Evolutionary conservation across 768 basidiomycete species (phyloP).

Genomic region (Trametes cingulata): DNA sequence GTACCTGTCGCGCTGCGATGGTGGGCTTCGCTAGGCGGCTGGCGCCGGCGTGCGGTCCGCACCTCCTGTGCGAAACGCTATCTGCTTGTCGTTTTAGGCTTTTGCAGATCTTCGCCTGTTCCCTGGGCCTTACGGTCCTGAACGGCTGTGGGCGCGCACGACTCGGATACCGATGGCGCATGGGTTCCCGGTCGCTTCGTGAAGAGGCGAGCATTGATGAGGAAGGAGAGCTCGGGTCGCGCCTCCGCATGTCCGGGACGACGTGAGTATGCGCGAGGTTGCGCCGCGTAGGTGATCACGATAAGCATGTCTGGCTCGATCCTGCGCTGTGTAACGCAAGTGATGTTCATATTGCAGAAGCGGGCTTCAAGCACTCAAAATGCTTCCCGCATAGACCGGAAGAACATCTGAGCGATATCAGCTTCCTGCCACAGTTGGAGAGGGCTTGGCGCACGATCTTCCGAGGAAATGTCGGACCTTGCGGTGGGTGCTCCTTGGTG

Average conservation of each 20-base stretch:
- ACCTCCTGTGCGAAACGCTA: background rate
- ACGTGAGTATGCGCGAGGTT: background rate
- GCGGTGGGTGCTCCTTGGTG: too few relatives aligned
- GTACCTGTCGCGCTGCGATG: background rate
- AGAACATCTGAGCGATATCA: background rate
- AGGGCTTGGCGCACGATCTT: too few relatives aligned
- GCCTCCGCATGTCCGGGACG: background rate
- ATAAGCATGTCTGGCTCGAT: background rate
- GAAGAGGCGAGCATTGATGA: background rate
- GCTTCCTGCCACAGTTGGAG: too few relatives aligned
- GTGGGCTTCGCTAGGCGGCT: background rate
- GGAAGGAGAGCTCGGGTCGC: background rate
- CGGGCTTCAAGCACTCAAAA: too few relatives aligned
- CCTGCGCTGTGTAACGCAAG: too few relatives aligned
- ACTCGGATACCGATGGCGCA: background rate
- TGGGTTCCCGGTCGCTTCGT: conserved; percentile 1
- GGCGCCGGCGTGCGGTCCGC: conserved; percentile 10
- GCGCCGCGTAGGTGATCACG: background rate
- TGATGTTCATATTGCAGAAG: background rate
- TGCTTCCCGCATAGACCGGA: background rate
- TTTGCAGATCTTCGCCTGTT: conserved; percentile 15
- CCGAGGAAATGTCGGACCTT: too few relatives aligned
- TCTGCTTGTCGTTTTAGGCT: conserved; percentile 1
- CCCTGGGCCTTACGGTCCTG: background rate
- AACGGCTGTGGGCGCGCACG: background rate